Evolutionary conservation across 768 basidiomycete species (phyloP).

Genomic region (Hericium rajendrae): DNA sequence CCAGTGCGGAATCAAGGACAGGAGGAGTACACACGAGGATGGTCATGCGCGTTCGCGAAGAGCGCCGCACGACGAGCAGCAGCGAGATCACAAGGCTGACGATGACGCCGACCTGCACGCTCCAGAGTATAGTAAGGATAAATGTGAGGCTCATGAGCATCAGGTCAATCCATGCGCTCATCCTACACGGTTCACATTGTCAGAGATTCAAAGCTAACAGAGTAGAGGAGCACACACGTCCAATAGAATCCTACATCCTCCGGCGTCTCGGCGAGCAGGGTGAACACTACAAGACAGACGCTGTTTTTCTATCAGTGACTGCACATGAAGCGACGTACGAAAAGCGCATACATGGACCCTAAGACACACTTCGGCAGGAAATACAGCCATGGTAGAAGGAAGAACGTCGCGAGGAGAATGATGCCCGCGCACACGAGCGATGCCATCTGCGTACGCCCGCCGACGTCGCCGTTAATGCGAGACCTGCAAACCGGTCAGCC

Average conservation of each 20-base stretch:
- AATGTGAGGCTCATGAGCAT: constrained; percentile 85
- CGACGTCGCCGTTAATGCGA: constrained; percentile 84
- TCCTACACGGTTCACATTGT: constrained; percentile 30
- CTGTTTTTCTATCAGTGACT: constrained; percentile 26
- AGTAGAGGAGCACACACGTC: constrained; percentile 37
- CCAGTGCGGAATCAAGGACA: not conserved
- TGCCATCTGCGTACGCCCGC: constrained; percentile 84
- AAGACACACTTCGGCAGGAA: constrained; percentile 86
- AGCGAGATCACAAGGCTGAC: constrained; percentile 82
- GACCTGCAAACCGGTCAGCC: constrained; percentile 32
- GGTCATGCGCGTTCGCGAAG: constrained; percentile 82
- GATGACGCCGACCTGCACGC: constrained; percentile 88
- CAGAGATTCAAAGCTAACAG: not conserved
- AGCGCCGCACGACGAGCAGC: constrained; percentile 81
- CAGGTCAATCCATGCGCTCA: constrained; percentile 90
- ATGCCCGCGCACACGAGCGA: constrained; percentile 66
- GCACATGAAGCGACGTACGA: not conserved
- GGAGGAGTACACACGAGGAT: constrained; percentile 53
- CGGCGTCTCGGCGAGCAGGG: constrained; percentile 76
- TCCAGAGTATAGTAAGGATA: constrained; percentile 77
- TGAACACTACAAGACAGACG: constrained; percentile 77
- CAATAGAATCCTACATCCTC: constrained; percentile 82
- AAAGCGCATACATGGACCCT: constrained; percentile 63
- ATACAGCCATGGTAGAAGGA: constrained; percentile 77
- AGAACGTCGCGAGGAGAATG: constrained; percentile 80